Conservation (phyloP, 129 eudicot genomes). For the Arctium minus region DNA sequence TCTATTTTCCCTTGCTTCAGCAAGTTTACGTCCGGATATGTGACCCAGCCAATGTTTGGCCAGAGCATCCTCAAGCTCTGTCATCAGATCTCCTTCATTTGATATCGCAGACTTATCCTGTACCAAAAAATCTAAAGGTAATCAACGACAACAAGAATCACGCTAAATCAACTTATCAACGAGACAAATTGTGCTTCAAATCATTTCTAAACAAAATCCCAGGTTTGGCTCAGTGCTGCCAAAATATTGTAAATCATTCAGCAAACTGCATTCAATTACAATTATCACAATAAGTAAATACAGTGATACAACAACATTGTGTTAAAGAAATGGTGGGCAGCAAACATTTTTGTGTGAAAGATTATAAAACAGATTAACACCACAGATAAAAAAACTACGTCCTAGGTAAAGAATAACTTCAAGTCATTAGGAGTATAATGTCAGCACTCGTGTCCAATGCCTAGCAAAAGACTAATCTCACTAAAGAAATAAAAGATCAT, state of each 20-base stretch:
- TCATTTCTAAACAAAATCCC: not conserved
- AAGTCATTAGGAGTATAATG: not conserved
- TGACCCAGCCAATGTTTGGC: conserved; percentile 41
- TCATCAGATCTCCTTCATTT: conserved; percentile 49
- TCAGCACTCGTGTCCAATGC: not conserved
- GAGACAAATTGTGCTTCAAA: not conserved
- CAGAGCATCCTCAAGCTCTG: conserved; percentile 69
- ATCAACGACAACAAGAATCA: not conserved
- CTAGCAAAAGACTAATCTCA: not conserved
- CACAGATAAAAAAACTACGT: too few species aligned
- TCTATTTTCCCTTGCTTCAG: conserved; percentile 48
- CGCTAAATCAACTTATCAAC: not conserved
- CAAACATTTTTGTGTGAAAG: not conserved
- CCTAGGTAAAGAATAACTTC: not conserved
- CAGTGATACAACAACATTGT: too few species aligned
- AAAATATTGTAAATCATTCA: not conserved
- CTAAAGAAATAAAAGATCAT: not conserved
- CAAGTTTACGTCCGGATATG: conserved; percentile 43
- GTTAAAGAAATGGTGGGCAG: not conserved
- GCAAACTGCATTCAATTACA: not conserved
- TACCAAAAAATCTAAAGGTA: not conserved
- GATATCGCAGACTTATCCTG: conserved; percentile 42
- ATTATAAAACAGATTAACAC: not conserved
- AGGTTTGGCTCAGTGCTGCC: not conserved
- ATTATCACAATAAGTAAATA: not conserved